Evolutionary conservation across 2,329 filamentous ascomycete genomes (phyloP).

Genomic region (Ceratocystis huliohia): DNA sequence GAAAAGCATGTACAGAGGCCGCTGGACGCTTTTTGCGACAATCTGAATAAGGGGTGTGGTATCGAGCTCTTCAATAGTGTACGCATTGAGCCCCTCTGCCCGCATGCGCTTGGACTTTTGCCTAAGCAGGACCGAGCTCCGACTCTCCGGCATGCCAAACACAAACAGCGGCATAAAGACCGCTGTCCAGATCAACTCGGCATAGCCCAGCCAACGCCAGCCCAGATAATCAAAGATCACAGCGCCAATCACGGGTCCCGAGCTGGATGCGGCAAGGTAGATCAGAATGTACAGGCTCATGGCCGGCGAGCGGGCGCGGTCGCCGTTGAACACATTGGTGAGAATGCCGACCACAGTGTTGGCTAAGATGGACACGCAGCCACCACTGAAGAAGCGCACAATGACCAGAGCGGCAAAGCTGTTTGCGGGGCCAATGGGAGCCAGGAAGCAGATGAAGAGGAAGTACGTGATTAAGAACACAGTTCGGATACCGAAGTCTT

Average conservation of each 20-base stretch:
- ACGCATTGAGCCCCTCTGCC: constrained; percentile 9
- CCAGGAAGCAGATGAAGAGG: constrained; percentile 23
- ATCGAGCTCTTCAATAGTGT: constrained; percentile 17
- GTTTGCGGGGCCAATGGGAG: constrained; percentile 12
- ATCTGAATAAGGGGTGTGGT: constrained; percentile 12
- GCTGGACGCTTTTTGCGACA: constrained; percentile 17
- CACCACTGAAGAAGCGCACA: constrained; percentile 25
- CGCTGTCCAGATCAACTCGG: constrained; percentile 33
- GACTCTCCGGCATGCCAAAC: constrained; percentile 18
- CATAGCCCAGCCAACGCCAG: constrained; percentile 30
- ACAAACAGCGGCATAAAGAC: constrained; percentile 30
- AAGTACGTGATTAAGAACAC: constrained; percentile 25
- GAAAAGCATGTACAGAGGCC: constrained; percentile 20
- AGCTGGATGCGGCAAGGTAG: constrained; percentile 23
- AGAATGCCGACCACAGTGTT: constrained; percentile 25
- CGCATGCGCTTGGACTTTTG: constrained; percentile 17
- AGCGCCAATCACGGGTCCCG: constrained; percentile 28
- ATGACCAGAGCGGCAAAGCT: constrained; percentile 21
- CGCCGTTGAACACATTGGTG: constrained; percentile 25
- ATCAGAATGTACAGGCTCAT: constrained; percentile 23
- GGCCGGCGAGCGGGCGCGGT: constrained; percentile 24
- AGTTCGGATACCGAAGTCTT: constrained; percentile 27
- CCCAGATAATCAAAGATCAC: constrained; percentile 25
- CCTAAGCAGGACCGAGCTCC: constrained; percentile 11
- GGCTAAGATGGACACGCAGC: constrained; percentile 25